Conservation (phyloP, 495 filamentous ascomycete genomes). For the Parachaetomium inaequale region DNA sequence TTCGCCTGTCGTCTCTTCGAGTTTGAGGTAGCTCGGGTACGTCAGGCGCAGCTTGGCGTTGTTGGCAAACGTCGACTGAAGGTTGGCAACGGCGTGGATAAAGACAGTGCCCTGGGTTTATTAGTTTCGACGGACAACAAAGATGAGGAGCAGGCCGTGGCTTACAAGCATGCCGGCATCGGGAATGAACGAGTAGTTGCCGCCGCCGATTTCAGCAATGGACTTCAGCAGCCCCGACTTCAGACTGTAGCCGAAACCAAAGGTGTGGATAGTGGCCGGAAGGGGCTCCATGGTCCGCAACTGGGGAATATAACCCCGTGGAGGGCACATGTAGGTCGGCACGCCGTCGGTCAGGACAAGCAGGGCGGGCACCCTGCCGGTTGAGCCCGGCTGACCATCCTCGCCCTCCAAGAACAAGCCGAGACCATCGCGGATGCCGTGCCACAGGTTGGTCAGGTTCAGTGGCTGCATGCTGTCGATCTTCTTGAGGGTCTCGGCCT, state of each 20-base stretch:
- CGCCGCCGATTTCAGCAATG: conserved; percentile 41
- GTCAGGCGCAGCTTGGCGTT: conserved; percentile 34
- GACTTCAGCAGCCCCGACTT: conserved; percentile 44
- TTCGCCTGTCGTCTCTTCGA: conserved; percentile 38
- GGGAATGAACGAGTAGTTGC: conserved; percentile 48
- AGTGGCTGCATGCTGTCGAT: conserved; percentile 33
- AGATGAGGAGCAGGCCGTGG: not conserved
- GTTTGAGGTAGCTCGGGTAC: conserved; percentile 28
- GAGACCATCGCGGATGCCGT: conserved; percentile 38
- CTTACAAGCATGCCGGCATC: conserved; percentile 49
- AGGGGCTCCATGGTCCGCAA: conserved; percentile 33
- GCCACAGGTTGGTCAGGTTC: conserved; percentile 42
- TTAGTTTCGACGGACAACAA: not conserved
- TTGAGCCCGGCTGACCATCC: not conserved
- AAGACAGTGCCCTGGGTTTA: conserved; percentile 40
- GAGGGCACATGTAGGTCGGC: conserved; percentile 41
- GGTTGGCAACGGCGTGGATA: conserved; percentile 46
- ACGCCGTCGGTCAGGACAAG: conserved; percentile 49
- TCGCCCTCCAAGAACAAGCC: conserved; percentile 29
- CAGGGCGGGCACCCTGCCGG: conserved; percentile 37
- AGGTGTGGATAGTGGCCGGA: conserved; percentile 44
- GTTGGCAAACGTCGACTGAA: conserved; percentile 44
- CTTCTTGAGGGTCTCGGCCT: conserved; percentile 26
- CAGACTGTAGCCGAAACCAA: conserved; percentile 45
- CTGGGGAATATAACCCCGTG: conserved; percentile 38